Conservation (phyloP, 805 yeast genomes). For the Candida glaebosa region DNA sequence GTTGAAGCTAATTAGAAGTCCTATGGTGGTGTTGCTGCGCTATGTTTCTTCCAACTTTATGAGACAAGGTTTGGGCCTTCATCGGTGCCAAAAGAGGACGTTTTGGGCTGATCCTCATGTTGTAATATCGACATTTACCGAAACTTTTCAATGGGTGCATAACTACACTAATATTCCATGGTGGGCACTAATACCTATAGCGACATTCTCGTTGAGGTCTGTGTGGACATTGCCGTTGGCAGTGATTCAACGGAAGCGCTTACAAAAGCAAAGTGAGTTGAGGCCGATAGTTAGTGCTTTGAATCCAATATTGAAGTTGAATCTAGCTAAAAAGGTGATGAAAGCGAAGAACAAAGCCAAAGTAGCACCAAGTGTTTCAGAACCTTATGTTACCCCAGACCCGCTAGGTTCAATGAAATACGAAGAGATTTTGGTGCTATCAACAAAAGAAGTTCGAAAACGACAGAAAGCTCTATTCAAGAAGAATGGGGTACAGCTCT, state of each 20-base stretch:
- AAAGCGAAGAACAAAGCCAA: constrained; percentile 22
- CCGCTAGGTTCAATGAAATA: constrained; percentile 52
- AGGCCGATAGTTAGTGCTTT: constrained; percentile 72
- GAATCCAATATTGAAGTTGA: constrained; percentile 66
- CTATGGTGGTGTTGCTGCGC: neutral
- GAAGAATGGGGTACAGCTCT: constrained; percentile 64
- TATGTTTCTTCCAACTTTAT: neutral
- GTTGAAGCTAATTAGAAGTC: too few species aligned
- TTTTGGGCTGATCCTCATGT: constrained; percentile 30
- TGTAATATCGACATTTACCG: constrained; percentile 30
- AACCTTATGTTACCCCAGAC: constrained; percentile 6
- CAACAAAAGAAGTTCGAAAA: constrained; percentile 74
- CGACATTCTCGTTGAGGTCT: constrained; percentile 65
- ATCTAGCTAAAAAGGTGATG: constrained; percentile 48
- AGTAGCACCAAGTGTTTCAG: constrained; percentile 4
- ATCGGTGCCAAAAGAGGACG: constrained; percentile 11
- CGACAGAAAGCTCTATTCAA: constrained; percentile 72
- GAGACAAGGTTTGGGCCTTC: neutral
- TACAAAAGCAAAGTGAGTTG: constrained; percentile 66
- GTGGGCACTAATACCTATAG: constrained; percentile 74
- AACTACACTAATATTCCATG: constrained; percentile 67
- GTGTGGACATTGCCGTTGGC: constrained; percentile 76
- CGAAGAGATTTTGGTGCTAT: constrained; percentile 71
- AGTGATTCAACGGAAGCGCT: constrained; percentile 62
- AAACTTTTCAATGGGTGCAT: constrained; percentile 48